A percentile compares a stretch with the other conserved stretches of the same genome.
Conservation (phyloP, 176 grass and related monocot species). For the Guadua angustifolia region DNA sequence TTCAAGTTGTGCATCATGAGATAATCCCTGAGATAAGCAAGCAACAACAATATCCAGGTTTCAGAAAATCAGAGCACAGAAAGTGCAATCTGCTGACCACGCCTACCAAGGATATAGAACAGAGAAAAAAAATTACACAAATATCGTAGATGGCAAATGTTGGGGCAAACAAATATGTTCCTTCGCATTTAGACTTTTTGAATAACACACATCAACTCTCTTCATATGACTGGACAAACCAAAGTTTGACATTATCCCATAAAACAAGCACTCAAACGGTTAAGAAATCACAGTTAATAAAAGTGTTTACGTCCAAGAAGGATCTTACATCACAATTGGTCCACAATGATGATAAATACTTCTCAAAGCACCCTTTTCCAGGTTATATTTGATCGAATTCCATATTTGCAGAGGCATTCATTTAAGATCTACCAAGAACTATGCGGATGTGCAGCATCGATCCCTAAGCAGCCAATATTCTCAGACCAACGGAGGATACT, state of each 20-base stretch:
- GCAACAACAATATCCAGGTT: background rate
- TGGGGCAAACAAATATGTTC: background rate
- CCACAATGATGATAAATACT: conserved; percentile 43
- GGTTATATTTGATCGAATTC: conserved; percentile 46
- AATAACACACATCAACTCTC: background rate
- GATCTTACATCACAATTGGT: conserved; percentile 26
- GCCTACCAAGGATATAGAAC: background rate
- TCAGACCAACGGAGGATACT: conserved; percentile 75
- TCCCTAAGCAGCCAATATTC: conserved; percentile 24
- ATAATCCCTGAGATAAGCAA: background rate
- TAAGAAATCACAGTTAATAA: conserved; percentile 25
- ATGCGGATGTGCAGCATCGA: conserved; percentile 58
- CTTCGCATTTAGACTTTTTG: background rate
- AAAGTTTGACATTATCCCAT: conserved; percentile 32
- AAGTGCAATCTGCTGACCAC: background rate
- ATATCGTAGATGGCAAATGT: background rate
- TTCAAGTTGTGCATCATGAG: background rate
- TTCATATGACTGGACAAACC: background rate
- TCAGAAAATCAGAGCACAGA: background rate
- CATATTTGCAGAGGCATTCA: conserved; percentile 47
- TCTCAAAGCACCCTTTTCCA: conserved; percentile 22
- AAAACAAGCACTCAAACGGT: conserved; percentile 31
- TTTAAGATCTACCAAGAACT: conserved; percentile 53
- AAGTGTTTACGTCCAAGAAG: conserved; percentile 23
- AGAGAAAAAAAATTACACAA: background rate